Base-by-base conservation (phyloP, 1,139 yeast genomes). In the Pichia sorboxylosa region DNA sequence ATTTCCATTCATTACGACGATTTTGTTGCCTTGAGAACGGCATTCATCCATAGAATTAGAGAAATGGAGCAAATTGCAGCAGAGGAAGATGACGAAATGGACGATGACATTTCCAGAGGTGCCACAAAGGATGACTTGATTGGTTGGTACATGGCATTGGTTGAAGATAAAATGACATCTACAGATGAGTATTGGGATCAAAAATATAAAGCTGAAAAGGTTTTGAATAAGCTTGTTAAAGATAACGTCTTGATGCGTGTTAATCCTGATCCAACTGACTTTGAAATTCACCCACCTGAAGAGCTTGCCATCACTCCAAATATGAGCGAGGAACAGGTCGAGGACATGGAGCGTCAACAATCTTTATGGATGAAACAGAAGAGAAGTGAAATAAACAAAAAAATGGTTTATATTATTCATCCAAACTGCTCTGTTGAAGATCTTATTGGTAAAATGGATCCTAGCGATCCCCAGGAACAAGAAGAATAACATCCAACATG, bases 181-280 rank as follows among this genome's bases (percentile, higher is more conserved):
- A 94, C 79, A 47, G 73, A 67, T 30, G 84, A 81, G 32, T 79
- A 76, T 48, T 71, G 76, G 59, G 61, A 59, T 13, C 96, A 87
- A 53, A 64, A 81, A 41, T 69, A 67, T 31, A 63, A 83, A 35
- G 84, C 85, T 2, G 70, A 65, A 45, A 90, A 84, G 55, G 95
- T 92, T 13, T 61, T 90, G 51, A 79, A 75, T 54, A 68, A 92
- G 46, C 67, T 92, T 48, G 94, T 80, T 17, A 81, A 80, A 52
- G 97, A 90, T 51, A 73, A 82, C 49, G 75, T 90, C 27, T 65
- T 90, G 48, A 75, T 90, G 84, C 77, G 75, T 46, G 76, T 92
- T 30, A 71, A 73, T 21, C 85, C 84, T 31, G 72, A 66, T 31
- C 59, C 61, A 22, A 61, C 62, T 13, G 65, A 61, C 20, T 55